Base-by-base conservation (phyloP, 2,329 filamentous ascomycete genomes). In the Cytospora leucostoma region DNA sequence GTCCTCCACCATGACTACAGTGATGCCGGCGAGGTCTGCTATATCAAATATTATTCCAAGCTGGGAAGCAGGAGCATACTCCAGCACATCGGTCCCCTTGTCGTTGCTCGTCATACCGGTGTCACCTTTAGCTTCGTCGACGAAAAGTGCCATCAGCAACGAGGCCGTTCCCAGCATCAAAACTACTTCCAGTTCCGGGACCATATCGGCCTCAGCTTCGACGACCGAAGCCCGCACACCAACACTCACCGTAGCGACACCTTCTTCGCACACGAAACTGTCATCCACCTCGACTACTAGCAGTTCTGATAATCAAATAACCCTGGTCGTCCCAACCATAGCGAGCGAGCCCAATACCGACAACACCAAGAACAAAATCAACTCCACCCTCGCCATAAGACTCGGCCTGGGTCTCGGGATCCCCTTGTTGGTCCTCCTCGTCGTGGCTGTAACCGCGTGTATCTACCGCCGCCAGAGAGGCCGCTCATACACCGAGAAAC, bases 321-420 rank as follows among this genome's bases (percentile, higher is more conserved):
- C 44, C 7, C 6, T 52, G 15, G 56, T 40, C 38, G 44, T 53
- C 50, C 37, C 55, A 15, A 56, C 61, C 40, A 21, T 55, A 38
- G 37, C 50, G 13, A 47, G n/a, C 44, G n/a, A 44, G 37, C 56
- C 40, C 19, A 1, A 35, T 27, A 35, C 57, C 55, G 21, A 55
- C 35, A 7, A 35, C 34, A 15, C 34, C 38, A 19, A 4, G n/a
- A 12, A 54, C 33, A 13, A 35, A 50, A 37, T 55, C 57, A 37
- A 37, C 35, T 13, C 35, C 3, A 15, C 40, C 35, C 50, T 66
- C 21, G 58, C 50, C 15, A 55, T 38, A 8, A 66, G 56, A n/a
- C 55, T 65, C 40, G 55, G 62, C 19, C 59, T 66, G 4, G 65
- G 65, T 51, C 58, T 66, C 12, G 65, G 55, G 10, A 59, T 66